A percentile compares a stretch with the other conserved stretches of the same genome.
Evolutionary conservation across 768 basidiomycete genomes (phyloP).

Genomic region (Russula sp.): DNA sequence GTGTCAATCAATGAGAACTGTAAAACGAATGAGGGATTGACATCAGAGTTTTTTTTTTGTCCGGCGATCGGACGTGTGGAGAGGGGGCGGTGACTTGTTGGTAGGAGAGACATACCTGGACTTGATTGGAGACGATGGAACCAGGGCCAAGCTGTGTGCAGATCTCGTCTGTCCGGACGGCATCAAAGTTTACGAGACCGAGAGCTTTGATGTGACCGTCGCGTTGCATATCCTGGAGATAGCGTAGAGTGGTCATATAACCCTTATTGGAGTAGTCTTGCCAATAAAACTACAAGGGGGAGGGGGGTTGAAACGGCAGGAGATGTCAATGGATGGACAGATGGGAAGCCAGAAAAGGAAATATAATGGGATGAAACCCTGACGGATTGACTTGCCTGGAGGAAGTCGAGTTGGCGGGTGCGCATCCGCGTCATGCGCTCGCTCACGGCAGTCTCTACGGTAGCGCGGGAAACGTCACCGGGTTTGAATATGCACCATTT

Average conservation of each 20-base stretch:
- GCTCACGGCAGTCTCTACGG: slow-evolving; percentile 55
- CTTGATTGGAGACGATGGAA: slow-evolving; percentile 73
- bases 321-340: not conserved
- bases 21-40: not conserved
- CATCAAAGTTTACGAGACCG: slow-evolving; percentile 78
- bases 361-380: not conserved
- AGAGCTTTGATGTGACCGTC: slow-evolving; percentile 56
- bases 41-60: slow-evolving; percentile 1
- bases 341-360: slow-evolving; percentile 1
- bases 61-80: not conserved
- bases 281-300: slow-evolving; percentile 62
- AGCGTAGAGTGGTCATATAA: slow-evolving; percentile 41
- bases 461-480: slow-evolving; percentile 40
- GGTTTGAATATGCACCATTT: slow-evolving; percentile 80
- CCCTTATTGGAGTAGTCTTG: slow-evolving; percentile 51
- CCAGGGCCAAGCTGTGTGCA: slow-evolving; percentile 67
- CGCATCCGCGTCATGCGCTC: slow-evolving; percentile 69
- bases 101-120: slow-evolving; percentile 46
- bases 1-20: slow-evolving; percentile 81
- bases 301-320: not conserved
- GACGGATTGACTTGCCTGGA: slow-evolving; percentile 45
- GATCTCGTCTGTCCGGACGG: slow-evolving; percentile 68
- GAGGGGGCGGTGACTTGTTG: not conserved
- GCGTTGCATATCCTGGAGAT: slow-evolving; percentile 51
- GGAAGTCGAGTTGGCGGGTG: slow-evolving; percentile 50